Evolutionary conservation across 2,329 filamentous ascomycete species (phyloP).

Genomic region (Epichloe uncinata): DNA sequence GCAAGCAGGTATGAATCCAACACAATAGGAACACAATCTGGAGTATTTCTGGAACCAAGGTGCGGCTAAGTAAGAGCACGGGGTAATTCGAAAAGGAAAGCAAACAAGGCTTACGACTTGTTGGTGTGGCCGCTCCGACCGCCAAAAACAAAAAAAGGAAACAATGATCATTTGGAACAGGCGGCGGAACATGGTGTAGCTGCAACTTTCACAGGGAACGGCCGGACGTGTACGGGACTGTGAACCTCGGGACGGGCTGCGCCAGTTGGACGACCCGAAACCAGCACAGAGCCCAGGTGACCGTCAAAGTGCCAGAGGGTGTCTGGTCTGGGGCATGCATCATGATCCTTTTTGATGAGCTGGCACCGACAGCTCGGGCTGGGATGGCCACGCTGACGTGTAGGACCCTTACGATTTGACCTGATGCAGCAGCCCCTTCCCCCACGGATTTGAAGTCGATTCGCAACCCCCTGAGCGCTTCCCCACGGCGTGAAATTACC

Average conservation of each 20-base stretch:
- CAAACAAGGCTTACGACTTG: not conserved
- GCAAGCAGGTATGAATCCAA: too few species aligned
- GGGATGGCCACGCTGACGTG: constrained; percentile 1
- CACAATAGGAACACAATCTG: not conserved
- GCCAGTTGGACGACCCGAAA: not conserved
- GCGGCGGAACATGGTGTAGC: too few species aligned
- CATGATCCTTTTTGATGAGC: constrained; percentile 2
- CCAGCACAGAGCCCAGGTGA: constrained; percentile 3
- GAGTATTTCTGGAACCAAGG: not conserved
- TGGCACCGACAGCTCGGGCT: constrained; percentile 5
- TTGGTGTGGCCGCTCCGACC: not conserved
- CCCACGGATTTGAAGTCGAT: not conserved
- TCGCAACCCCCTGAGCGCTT: too few species aligned
- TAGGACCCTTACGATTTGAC: not conserved
- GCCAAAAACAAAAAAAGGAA: not conserved
- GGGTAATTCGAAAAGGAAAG: not conserved
- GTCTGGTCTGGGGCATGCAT: not conserved
- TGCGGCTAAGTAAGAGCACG: not conserved
- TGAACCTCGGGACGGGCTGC: not conserved
- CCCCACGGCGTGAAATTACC: not conserved
- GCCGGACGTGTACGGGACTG: too few species aligned
- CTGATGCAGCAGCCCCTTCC: not conserved
- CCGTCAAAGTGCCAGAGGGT: not conserved
- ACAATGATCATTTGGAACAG: too few species aligned
- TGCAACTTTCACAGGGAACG: too few species aligned